Percentiles rank a stretch among this genome's conserved stretches.
These are phyloP conservation scores for Aurantiochytrium sp. DNA, from an alignment of 108 stramenopile genomes.

Conservation along the genomic window DNA sequence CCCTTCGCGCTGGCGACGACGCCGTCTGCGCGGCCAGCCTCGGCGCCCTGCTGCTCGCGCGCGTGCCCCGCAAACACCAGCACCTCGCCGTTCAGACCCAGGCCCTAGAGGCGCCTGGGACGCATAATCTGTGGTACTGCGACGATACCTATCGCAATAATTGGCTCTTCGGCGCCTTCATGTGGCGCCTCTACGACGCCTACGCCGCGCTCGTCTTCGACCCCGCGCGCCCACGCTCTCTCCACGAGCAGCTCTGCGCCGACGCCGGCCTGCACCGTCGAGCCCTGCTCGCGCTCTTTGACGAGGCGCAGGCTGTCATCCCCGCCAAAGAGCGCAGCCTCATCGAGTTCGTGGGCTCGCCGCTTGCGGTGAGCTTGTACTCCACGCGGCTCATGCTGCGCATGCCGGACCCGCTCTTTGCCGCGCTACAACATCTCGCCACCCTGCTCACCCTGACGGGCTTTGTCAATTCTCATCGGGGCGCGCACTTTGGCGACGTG, in stretches of 20 bases:
- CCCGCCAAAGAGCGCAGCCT: neutral
- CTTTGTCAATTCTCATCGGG: neutral
- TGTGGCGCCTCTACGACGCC: neutral
- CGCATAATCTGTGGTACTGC: neutral
- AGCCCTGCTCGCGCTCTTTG: neutral
- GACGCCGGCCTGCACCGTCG: neutral
- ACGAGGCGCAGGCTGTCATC: neutral
- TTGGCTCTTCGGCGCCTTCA: neutral
- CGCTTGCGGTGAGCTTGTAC: neutral
- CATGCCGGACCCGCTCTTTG: neutral
- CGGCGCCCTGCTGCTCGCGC: neutral
- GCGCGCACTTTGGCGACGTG: neutral
- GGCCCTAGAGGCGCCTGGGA: neutral
- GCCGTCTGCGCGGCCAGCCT: neutral
- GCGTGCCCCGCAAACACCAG: neutral
- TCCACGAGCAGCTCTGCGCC: neutral
- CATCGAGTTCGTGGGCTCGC: neutral
- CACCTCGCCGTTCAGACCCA: neutral
- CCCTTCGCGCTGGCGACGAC: neutral
- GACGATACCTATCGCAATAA: neutral
- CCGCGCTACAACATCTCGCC: neutral
- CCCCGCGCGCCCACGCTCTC: neutral
- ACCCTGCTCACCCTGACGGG: neutral
- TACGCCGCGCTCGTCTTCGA: neutral
- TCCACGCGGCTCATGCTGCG: neutral